Evolutionary conservation across 2,329 filamentous ascomycete genomes (phyloP), one percentile per base, ranked within the genome.

Genomic region (Bipolaris oryzae): DNA sequence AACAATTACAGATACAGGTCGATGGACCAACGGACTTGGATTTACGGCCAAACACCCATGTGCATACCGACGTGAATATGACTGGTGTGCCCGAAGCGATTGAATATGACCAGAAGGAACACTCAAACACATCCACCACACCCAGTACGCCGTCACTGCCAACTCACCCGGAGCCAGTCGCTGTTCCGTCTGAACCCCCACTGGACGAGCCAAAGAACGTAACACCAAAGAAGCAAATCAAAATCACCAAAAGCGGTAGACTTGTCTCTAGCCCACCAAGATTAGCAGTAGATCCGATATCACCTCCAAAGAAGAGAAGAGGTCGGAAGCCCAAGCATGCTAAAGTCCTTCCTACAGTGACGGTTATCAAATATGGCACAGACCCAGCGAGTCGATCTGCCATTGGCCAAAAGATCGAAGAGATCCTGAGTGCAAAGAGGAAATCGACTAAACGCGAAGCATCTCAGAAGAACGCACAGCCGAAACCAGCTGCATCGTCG

Each of bases 321-420:
- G 66, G 56, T 16, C 61, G 68, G 33, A 64, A 62, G 43, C 57
- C 63, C 5, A 43, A 64, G 6, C 71, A 70, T 48, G 53, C 60
- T 7, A 66, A 69, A 28, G 37, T 69, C 2, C 75, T 65, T 69
- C 72, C 64, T 60, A 73, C 60, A 18, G 66, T 90, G 5, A 81
- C 87, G 2, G 76, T 77, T 11, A 80, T 92, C 31, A 80, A 77
- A 58, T 94, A 94, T 68, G 85, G 84, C 1, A 69, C 66, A 4
- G 82, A 85, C 53, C 70, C 77, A 6, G 71, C 70, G 25, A 77
- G 76, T 37, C 81, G 81, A 37, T 68, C 73, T 31, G 75, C 76
- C 0, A 72, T 90, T 25, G 89, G 87, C 0, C 72, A 80, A 7
- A 82, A 81, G 61, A 89, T 96, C 53, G 77, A 87, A 21, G 78